These are phyloP conservation scores for Gaultheria prostrata DNA, from an alignment of 148 eudicot genomes.

Conservation along the genomic window DNA sequence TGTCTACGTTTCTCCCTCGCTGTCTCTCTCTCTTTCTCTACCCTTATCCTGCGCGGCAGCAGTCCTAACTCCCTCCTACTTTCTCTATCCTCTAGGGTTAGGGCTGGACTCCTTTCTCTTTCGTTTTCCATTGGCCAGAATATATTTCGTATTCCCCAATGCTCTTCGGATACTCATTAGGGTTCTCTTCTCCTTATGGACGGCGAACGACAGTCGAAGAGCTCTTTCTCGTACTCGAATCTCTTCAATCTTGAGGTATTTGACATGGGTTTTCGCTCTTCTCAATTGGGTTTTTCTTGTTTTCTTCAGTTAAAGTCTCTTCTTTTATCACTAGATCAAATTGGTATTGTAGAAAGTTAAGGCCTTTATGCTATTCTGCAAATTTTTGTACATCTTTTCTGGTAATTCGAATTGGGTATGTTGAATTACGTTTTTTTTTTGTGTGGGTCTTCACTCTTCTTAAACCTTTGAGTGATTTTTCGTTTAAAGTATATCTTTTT, in stretches of 20 bases:
- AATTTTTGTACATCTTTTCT: not conserved
- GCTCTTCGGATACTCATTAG: slow-evolving; percentile 19
- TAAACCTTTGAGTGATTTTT: slow-evolving; percentile 15
- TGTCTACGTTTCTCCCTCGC: slow-evolving; percentile 31
- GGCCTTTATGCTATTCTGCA: not conserved
- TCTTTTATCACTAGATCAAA: slow-evolving; percentile 1
- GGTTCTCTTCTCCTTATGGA: slow-evolving; percentile 37
- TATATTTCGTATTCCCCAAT: slow-evolving; percentile 14
- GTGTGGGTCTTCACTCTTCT: not conserved
- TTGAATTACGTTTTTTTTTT: slow-evolving; percentile 1
- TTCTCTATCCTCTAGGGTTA: slow-evolving; percentile 51
- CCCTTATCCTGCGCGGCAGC: slow-evolving; percentile 44
- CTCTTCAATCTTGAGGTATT: slow-evolving; percentile 91
- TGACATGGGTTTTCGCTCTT: slow-evolving; percentile 15
- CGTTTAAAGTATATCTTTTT: not conserved
- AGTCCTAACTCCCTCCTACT: slow-evolving; percentile 16
- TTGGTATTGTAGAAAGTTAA: not conserved
- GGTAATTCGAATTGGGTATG: slow-evolving; percentile 14
- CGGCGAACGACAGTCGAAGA: slow-evolving; percentile 23
- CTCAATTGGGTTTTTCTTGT: not conserved
- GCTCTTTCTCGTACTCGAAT: slow-evolving; percentile 46
- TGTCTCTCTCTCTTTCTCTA: slow-evolving; percentile 26
- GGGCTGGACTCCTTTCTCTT: slow-evolving; percentile 16
- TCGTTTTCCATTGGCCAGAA: not conserved
- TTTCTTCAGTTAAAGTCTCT: not conserved